Evolutionary conservation across 768 basidiomycete genomes (phyloP), one percentile per base, ranked within the genome.

Genomic region (Artomyces pyxidatus): DNA sequence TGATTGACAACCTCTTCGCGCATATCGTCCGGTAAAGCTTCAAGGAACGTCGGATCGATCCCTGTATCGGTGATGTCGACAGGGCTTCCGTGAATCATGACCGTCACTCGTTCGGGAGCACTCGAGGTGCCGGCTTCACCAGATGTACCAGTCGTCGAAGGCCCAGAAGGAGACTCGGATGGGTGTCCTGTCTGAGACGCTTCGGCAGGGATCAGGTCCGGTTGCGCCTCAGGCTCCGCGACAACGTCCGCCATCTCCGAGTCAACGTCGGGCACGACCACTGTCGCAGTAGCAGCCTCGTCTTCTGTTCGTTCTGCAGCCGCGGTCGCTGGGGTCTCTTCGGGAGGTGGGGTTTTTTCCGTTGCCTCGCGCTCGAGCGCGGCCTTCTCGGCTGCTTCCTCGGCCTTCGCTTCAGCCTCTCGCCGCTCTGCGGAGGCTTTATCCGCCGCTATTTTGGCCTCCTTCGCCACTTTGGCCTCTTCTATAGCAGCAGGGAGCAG

Each of bases 41-140:
- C 93, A 49, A 99, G 71, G 77, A 99, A 99, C 5, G 91, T 93
- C 2, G 94, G 91, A 63, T 99, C 96, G 61, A 99, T 97, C 4
- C 96, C 96, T 30, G 93, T 95, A 59, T 98, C 93, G 2, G 96
- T 99, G 63, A 99, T 99, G 62, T 99, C 96, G 23, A 98, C 90
- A 6, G 83, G 74, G 54, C 80, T 88, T 45, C 96, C 96, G 64
- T 93, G 89, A 46, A 99, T 90, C 68, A 80, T 76, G 59, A 99
- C 86, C 1, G 88, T 91, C 23, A 95, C 75, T 29, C 96, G 81
- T 55, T 81, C 74, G 30, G 71, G 61, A n/a, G 60, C 58, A 45
- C 56, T 63, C 27, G 76, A 66, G 10, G 73, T 45, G 5, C 67
- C 58, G n/a, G 58, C 49, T 28, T 60, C 59, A 9, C 58, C 52